These are phyloP conservation scores for Kewa caespitosa DNA, from an alignment of 179 eudicot genomes.

Conservation along the genomic window DNA sequence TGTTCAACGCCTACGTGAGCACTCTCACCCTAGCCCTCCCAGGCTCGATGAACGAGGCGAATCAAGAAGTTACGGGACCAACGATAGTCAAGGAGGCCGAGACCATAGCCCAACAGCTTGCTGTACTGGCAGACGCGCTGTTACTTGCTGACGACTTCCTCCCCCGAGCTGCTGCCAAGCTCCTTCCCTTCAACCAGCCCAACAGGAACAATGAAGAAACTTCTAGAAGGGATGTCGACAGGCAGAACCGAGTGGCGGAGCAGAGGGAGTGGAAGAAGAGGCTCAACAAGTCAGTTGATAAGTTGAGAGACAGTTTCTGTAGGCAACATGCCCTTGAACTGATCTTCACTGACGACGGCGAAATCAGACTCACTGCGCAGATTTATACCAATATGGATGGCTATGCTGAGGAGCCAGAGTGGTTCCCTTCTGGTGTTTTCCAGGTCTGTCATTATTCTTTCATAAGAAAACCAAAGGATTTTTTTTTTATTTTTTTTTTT, in stretches of 20 bases:
- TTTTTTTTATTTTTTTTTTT: neutral
- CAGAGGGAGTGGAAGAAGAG: conserved; percentile 77
- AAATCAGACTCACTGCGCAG: conserved; percentile 55
- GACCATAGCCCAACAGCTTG: conserved; percentile 68
- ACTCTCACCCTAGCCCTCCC: conserved; percentile 71
- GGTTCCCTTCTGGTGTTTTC: conserved; percentile 90
- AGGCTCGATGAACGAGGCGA: conserved; percentile 60
- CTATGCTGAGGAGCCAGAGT: conserved; percentile 65
- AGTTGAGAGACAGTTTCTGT: conserved; percentile 80
- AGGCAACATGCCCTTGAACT: conserved; percentile 88
- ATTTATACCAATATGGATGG: conserved; percentile 68
- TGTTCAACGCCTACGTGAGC: conserved; percentile 62
- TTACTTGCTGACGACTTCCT: conserved; percentile 75
- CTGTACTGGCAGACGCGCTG: conserved; percentile 69
- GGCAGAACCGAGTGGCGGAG: conserved; percentile 54
- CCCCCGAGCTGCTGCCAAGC: conserved; percentile 67
- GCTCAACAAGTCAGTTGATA: conserved; percentile 70
- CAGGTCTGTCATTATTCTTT: conserved; percentile 45
- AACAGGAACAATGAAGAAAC: conserved; percentile 41
- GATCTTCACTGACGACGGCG: conserved; percentile 83
- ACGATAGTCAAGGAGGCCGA: conserved; percentile 75
- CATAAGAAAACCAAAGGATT: neutral
- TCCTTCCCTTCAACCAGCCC: conserved; percentile 33
- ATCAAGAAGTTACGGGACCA: conserved; percentile 55
- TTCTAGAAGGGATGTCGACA: conserved; percentile 47